Base-by-base conservation (phyloP, 2,329 filamentous ascomycete species). In the Piedraia hortae region DNA sequence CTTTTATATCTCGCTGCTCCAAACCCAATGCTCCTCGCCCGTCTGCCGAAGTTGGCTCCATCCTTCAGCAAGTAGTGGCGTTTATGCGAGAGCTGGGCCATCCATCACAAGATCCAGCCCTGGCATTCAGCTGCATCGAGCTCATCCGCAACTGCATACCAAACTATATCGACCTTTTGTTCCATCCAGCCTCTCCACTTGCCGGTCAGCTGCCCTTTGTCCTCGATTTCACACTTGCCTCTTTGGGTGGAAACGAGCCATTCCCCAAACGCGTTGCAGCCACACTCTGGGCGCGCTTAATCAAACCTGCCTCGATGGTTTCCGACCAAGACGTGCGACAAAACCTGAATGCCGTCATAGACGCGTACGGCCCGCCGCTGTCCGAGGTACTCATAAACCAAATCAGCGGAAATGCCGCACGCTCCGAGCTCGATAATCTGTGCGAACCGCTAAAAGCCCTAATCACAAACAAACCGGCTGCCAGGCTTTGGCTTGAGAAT, bases 201-300 rank as follows among this genome's bases (percentile, higher is more conserved):
- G 9, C 23, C 56, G 66, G 22, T 52, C 62, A 3, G 41, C 51
- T 70, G 1, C 62, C 70, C 26, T 62, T 56, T 32, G 57, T 77
- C 28, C 70, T 88, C 34, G 46, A 66, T 23, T 80, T 82, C 35
- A 59, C 65, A 0, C 48, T 85, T 7, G 58, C 62, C 33, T 64
- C 73, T 5, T 47, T 88, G 4, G 57, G 66, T 19, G 68, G 67
- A 7, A 62, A 56, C 14, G 74, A 85, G 27, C 64, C 70, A 1
- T 48, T 88, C 6, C 70, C 73, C 0, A 88, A 85, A 44, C 59
- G 59, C 14, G 61, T 70, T 3, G 61, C 74, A 2, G 61, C 66
- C 5, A 62, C 70, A 13, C 73, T 88, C 29, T 85, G 75, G 72
- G 65, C 70, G 45, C 32, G 53, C 37, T 41, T 49, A 14, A 44